Percentiles rank a stretch among this genome's conserved stretches.
Evolutionary conservation across 2,329 filamentous ascomycete species (phyloP).

Genomic region (Thermothelomyces thermophilus): DNA sequence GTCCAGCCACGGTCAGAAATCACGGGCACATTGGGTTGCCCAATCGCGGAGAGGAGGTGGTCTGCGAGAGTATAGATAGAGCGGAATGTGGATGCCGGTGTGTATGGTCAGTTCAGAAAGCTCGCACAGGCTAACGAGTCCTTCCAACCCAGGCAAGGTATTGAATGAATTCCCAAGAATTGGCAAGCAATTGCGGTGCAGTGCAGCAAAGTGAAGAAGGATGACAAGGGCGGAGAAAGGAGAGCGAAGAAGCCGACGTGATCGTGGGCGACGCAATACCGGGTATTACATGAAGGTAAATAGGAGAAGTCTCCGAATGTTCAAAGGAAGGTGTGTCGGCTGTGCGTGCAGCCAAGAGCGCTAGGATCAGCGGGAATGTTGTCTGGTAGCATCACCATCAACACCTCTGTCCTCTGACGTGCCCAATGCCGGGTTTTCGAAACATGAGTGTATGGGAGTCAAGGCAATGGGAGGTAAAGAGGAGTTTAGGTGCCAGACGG

Average conservation of each 20-base stretch:
- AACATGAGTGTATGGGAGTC: no score
- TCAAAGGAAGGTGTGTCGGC: neutral
- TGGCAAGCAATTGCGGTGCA: no score
- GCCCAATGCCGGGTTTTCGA: no score
- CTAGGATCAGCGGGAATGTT: neutral
- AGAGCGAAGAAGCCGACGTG: neutral
- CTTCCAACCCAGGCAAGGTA: no score
- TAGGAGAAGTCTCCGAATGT: neutral
- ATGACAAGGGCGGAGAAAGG: neutral
- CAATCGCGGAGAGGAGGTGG: neutral
- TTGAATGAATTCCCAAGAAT: no score
- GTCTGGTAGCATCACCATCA: neutral
- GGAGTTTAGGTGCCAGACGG: no score
- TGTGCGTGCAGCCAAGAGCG: neutral
- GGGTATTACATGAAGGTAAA: neutral
- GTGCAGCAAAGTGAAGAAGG: no score
- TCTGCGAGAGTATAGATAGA: neutral
- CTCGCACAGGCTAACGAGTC: no score
- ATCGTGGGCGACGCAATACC: neutral
- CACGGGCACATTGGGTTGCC: conserved; percentile 1
- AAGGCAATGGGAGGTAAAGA: no score
- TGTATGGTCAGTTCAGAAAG: no score
- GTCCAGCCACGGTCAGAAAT: conserved; percentile 17
- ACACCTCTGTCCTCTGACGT: no score
- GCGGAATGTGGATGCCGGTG: no score